Conservation (phyloP, 2,329 filamentous ascomycete species). For the Botrytis byssoidea region DNA sequence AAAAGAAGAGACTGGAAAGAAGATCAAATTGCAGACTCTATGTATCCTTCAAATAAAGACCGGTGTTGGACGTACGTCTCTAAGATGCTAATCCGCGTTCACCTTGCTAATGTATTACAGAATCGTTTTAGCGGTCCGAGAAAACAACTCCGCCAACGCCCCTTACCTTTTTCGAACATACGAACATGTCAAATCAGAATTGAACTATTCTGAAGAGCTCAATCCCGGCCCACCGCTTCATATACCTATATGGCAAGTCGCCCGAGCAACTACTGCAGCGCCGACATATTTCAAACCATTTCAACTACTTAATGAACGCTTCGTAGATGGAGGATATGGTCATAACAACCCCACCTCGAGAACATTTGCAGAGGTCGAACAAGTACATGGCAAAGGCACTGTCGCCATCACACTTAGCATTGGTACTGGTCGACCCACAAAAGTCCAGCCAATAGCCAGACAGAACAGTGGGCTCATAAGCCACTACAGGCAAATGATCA, state of each 20-base stretch:
- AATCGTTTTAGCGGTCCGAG: constrained; percentile 1
- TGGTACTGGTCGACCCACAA: background rate
- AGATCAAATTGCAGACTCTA: constrained; percentile 2
- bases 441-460: background rate
- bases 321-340: constrained; percentile 42
- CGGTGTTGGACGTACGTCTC: background rate
- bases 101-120: background rate
- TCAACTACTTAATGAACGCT: constrained; percentile 39
- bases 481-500: background rate
- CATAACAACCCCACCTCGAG: constrained; percentile 4
- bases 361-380: constrained; percentile 1
- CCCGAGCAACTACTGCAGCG: constrained; percentile 43
- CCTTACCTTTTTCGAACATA: constrained; percentile 10
- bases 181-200: background rate
- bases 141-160: background rate
- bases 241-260: constrained; percentile 10
- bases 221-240: background rate
- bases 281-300: constrained; percentile 44
- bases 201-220: background rate
- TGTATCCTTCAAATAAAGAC: background rate
- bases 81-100: background rate
- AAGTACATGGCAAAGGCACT: background rate
- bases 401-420: background rate
- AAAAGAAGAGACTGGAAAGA: background rate
- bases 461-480: background rate